These are phyloP conservation scores for Talaromyces ruber DNA, from an alignment of 495 filamentous ascomycete genomes.

Conservation along the genomic window DNA sequence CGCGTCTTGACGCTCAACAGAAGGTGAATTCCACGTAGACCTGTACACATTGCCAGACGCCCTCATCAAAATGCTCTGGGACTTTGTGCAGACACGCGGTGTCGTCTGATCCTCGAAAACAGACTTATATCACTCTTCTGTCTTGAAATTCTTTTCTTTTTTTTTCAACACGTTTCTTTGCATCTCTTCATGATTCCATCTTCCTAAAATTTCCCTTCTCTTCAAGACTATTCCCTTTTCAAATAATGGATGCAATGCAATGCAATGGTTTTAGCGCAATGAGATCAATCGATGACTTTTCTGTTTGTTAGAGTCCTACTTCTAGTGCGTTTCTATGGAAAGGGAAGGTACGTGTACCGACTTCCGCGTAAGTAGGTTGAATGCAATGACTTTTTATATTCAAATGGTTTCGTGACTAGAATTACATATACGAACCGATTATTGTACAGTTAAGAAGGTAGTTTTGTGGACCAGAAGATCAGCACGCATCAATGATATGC, in stretches of 20 bases:
- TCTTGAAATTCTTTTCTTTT: background rate
- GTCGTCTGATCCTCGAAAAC: slow-evolving; percentile 17
- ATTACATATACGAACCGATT: background rate
- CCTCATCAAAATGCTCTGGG: slow-evolving; percentile 84
- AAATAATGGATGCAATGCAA: background rate
- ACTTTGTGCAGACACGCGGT: slow-evolving; percentile 52
- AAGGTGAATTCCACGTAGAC: slow-evolving; percentile 97
- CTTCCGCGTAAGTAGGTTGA: background rate
- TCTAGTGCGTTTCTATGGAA: background rate
- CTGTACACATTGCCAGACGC: slow-evolving; percentile 87
- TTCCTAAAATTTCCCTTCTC: background rate
- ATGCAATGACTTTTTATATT: background rate
- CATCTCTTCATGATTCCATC: background rate
- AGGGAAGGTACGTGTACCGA: background rate
- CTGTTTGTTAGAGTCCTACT: too few species aligned
- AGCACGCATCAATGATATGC: background rate
- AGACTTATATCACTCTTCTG: background rate
- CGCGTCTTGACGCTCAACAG: slow-evolving; percentile 27
- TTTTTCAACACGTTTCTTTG: background rate
- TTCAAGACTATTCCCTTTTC: background rate
- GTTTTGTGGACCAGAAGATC: background rate
- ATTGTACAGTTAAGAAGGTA: background rate
- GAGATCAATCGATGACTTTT: background rate
- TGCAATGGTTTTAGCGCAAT: background rate
- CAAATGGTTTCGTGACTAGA: background rate